phyloP scores from a whole-genome alignment of 257 asterid genomes.

The Echites panduratus region DNA sequence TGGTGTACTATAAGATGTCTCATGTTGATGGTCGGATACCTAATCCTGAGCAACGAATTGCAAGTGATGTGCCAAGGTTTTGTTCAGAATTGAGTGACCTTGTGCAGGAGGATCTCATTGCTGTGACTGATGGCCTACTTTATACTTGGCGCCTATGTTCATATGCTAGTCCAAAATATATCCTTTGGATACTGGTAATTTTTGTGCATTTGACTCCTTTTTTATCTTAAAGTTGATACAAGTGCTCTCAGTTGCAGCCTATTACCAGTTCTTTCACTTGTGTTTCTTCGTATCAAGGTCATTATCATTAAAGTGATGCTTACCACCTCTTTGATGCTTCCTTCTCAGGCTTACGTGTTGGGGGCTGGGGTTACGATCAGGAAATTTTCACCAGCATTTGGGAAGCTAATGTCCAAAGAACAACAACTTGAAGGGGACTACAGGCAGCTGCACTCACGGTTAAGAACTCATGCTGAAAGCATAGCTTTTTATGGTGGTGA shows the following conservation, averaged over 20 bases:
- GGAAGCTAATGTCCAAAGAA: conserved; percentile 85
- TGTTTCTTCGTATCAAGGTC: conserved; percentile 10
- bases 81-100: conserved; percentile 98
- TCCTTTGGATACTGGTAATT: conserved; percentile 86
- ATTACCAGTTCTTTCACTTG: conserved; percentile 4
- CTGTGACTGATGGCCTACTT: conserved; percentile 84
- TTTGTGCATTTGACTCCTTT: conserved; percentile 13
- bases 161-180: conserved; percentile 96
- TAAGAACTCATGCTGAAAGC: conserved; percentile 99
- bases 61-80: conserved; percentile 95
- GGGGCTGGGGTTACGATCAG: conserved; percentile 90
- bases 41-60: conserved; percentile 95
- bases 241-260: neutral
- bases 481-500: conserved; percentile 97
- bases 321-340: conserved; percentile 24
- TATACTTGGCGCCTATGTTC: conserved; percentile 99
- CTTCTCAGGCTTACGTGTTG: conserved; percentile 81
- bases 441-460: conserved; percentile 92
- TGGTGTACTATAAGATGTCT: conserved; percentile 96
- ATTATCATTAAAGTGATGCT: conserved; percentile 16
- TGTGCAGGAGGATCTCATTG: conserved; percentile 91
- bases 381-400: conserved; percentile 92
- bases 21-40: conserved; percentile 97
- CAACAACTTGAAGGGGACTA: conserved; percentile 98
- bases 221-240: neutral